Evolutionary conservation across 164 flowering plant species (phyloP), one percentile per base, ranked within the genome.

Genomic region (Piper betle): DNA sequence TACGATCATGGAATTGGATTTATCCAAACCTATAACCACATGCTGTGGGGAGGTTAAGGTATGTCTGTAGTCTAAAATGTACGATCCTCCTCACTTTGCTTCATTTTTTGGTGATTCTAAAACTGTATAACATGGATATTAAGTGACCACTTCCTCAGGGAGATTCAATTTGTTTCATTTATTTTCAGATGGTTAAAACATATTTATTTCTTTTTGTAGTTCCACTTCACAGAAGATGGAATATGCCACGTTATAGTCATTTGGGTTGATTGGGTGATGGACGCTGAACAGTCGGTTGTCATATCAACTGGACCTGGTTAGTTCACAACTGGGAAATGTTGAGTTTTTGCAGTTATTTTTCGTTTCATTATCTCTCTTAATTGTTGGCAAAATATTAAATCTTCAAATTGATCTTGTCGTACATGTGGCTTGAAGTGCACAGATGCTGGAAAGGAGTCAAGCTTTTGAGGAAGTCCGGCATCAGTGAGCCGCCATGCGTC

Each of bases 201-300:
- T n/a, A n/a, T n/a, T n/a, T 15, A 41, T 41, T 2, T 11, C 16
- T 52, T 41, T 39, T 37, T 59, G 68, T 82, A 92, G 98, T 72
- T 86, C 64, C 67, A 68, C 60, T 83, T 90, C 68, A 77, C 52
- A 6, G 58, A 74, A 57, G 7, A 74, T 59, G 98, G 98, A 25
- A 66, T 69, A 18, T 93, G 97, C 73, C 97, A 93, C 73, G 98
- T 88, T 53, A 80, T 93, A 74, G 94, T 71, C 9, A 75, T 90
- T 40, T 90, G 98, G 98, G 90, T 93, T 60, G 97, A 93, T 71
- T 93, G 96, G 97, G 83, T 88, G 66, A 58, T 90, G 84, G 88
- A 87, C 68, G 70, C 65, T 3, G 78, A 81, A 53, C 68, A 74
- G 58, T 69, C 75, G 20, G 71, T 72, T 42, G 71, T 87, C 53